Conservation (phyloP, 768 basidiomycete species). For the Suillus americanus region DNA sequence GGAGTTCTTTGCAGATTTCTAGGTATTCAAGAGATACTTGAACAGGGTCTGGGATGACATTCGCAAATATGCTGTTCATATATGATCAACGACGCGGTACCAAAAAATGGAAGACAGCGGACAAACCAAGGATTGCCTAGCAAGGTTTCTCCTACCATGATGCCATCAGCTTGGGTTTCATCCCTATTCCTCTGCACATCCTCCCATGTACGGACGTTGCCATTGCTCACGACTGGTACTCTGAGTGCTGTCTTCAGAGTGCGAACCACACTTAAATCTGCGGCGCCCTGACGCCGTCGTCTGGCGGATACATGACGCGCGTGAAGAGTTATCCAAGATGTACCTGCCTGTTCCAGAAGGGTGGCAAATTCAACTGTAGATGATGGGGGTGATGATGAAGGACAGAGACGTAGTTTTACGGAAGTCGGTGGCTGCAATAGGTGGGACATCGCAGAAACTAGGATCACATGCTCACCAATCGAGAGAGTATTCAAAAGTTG, state of each 20-base stretch:
- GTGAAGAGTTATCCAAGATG: constrained; percentile 72
- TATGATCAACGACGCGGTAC: neutral
- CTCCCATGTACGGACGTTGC: constrained; percentile 64
- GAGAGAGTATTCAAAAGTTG: neutral
- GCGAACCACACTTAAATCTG: constrained; percentile 62
- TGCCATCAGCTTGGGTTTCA: constrained; percentile 64
- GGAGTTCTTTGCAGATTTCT: constrained; percentile 52
- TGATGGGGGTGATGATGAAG: constrained; percentile 39
- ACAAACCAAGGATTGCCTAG: constrained; percentile 72
- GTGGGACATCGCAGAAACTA: constrained; percentile 64
- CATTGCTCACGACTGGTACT: constrained; percentile 74
- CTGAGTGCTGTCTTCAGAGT: constrained; percentile 48
- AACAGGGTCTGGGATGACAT: constrained; percentile 58
- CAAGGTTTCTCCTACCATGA: constrained; percentile 82
- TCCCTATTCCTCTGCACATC: constrained; percentile 56
- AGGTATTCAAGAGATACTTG: constrained; percentile 71
- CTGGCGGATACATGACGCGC: constrained; percentile 71
- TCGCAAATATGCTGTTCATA: constrained; percentile 54
- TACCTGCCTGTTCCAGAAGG: constrained; percentile 62
- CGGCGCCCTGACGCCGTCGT: constrained; percentile 69
- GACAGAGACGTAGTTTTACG: constrained; percentile 61
- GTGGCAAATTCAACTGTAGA: constrained; percentile 57
- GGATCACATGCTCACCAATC: neutral
- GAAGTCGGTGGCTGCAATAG: constrained; percentile 66
- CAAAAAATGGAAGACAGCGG: neutral